Evolutionary conservation across 768 basidiomycete genomes (phyloP), one percentile per base, ranked within the genome.

Genomic region (Calocera viscosa): DNA sequence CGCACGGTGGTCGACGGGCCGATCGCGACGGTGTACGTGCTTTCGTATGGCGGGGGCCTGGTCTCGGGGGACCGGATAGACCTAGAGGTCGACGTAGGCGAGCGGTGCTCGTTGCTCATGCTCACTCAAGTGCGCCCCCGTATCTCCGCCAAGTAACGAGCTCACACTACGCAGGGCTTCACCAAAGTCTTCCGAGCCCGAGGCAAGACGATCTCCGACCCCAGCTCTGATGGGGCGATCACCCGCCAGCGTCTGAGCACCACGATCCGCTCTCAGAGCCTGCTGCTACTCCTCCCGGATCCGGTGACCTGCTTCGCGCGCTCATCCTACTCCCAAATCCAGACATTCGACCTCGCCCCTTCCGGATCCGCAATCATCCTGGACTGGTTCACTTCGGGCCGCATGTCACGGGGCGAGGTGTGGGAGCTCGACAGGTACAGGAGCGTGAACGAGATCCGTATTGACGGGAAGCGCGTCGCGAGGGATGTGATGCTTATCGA

Each of bases 361-460:
- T 80, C 80, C 47, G 82, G 87, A 10, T 90, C 88, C 14, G 77
- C 87, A 8, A 81, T 91, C 43, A 75, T 94, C 0, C 82, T 98
- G 17, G 95, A 97, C 74, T 96, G 94, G 91, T 78, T 92, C 67
- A 96, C 93, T 0, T 89, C 90, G 1, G 95, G 95, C 12, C 83
- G 95, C 38, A 86, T 84, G 73, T 82, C 86, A 8, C 80, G 85
- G 28, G 89, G 90, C 33, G 95, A 98, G 73, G 87, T 90, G 64
- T 98, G 95, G 95, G 85, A 75, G 1, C 94, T 97, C 74, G 83
- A 88, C 64, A 80, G 83, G 67, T 97, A 95, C 74, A 83, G 87
- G 73, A 94, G 90, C 71, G 76, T 83, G 66, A 98, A 97, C 75
- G 92, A 95, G 75, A 78, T 98, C 14, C 83, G 83, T 73, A 74